These are phyloP conservation scores for Blastobotrys chiropterorum DNA, from an alignment of 805 yeast species.

Conservation along the genomic window DNA sequence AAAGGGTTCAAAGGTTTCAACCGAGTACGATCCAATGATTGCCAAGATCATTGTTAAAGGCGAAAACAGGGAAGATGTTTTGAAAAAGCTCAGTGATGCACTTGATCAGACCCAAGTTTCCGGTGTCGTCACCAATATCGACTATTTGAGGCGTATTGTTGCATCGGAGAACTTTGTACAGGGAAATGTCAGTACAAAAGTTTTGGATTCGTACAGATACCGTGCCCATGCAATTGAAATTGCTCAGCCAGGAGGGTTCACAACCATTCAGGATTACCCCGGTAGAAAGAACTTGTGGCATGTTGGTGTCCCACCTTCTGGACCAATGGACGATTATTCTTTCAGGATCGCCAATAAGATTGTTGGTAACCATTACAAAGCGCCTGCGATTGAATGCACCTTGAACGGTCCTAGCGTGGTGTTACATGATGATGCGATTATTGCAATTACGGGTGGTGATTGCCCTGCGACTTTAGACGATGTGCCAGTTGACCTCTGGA, in stretches of 20 bases:
- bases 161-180: slow-evolving; percentile 76
- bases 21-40: slow-evolving; percentile 93
- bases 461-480: slow-evolving; percentile 65
- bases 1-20: slow-evolving; percentile 79
- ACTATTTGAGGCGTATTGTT: slow-evolving; percentile 81
- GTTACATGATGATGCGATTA: slow-evolving; percentile 74
- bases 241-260: slow-evolving; percentile 84
- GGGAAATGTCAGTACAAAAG: slow-evolving; percentile 81
- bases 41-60: slow-evolving; percentile 97
- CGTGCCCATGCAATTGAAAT: slow-evolving; percentile 81
- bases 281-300: slow-evolving; percentile 84
- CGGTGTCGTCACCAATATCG: slow-evolving; percentile 87
- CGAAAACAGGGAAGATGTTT: slow-evolving; percentile 77
- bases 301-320: slow-evolving; percentile 96
- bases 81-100: slow-evolving; percentile 69
- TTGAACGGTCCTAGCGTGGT: slow-evolving; percentile 77
- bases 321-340: slow-evolving; percentile 94
- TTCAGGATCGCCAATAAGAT: slow-evolving; percentile 84
- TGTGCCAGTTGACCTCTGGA: slow-evolving; percentile 51
- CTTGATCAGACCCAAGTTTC: slow-evolving; percentile 78
- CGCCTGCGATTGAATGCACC: slow-evolving; percentile 90
- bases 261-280: slow-evolving; percentile 94
- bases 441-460: slow-evolving; percentile 85
- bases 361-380: slow-evolving; percentile 75
- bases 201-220: slow-evolving; percentile 75